Base-by-base conservation (phyloP, 2,329 filamentous ascomycete genomes). In the Gremmenia infestans region DNA sequence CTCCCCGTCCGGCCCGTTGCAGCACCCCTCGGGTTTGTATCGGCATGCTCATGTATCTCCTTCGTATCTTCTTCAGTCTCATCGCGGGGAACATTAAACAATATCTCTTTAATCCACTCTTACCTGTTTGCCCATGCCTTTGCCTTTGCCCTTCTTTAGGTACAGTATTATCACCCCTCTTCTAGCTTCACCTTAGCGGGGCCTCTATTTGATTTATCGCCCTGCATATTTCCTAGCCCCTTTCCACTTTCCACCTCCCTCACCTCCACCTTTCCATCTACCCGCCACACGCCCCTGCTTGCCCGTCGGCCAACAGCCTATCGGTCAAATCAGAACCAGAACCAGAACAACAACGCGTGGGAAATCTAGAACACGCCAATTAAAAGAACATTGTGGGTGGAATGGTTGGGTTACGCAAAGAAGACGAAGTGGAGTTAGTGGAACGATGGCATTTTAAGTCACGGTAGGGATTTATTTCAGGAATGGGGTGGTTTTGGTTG, bases 231-330 rank as follows among this genome's bases (percentile, higher is more conserved):
- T 9, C 35, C 5, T 36, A 15, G 7, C 48, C 32, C 22, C 28
- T 12, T 12, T 5, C 17, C 32, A 37, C 28, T 14, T 35, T 11
- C 17, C 3, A 22, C 37, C 37, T 52, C 50, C 39, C 2, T 7
- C 3, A 22, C 37, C 37, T 52, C 50, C 39, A 14, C 15, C 32
- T 39, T 25, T 28, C 25, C 5, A 28, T 28, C 25, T 28, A 28
- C 25, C 25, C 25, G 25, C 25, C 25, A 28, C 42, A 6, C 4
- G 15, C 19, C 14, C 54, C 22, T 47, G 50, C 50, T 56, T 53
- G 47, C 50, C 55, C 55, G 55, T 50, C 55, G 55, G 50, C 39
- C 55, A 53, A 45, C 35, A 23, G 17, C 35, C 37, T 48, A 19
- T 46, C 15, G 42, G n/a, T 47, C 50, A 42, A 35, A 45, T 32